Conservation (phyloP, 2,329 filamentous ascomycete genomes). For the Verticillium klebahnii region DNA sequence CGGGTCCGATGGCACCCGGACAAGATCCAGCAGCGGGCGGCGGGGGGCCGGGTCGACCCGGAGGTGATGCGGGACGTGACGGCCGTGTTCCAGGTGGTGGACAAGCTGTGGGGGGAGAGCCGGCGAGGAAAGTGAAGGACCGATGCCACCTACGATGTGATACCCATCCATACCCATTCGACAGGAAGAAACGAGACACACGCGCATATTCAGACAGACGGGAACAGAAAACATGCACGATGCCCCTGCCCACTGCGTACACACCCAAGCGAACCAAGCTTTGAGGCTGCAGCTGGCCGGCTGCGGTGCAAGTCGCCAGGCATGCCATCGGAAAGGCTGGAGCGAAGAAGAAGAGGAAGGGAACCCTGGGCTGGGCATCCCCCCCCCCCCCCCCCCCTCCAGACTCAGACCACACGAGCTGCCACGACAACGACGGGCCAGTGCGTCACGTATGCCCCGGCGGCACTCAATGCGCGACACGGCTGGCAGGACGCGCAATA, state of each 20-base stretch:
- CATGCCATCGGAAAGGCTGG: not conserved
- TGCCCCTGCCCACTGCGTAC: not conserved
- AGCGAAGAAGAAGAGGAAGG: not conserved
- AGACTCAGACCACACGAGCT: not conserved
- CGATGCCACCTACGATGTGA: not conserved
- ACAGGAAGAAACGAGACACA: too few relatives aligned
- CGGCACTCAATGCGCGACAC: too few relatives aligned
- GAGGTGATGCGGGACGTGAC: conserved; percentile 75
- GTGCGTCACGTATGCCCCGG: too few relatives aligned
- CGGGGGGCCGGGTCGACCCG: conserved; percentile 64
- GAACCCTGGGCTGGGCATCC: not conserved
- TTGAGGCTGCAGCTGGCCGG: not conserved
- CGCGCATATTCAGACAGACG: not conserved
- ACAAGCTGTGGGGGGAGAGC: conserved; percentile 70
- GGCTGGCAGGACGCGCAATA: too few relatives aligned
- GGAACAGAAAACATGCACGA: not conserved
- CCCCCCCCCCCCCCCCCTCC: not conserved
- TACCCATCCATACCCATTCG: not conserved
- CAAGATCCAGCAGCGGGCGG: conserved; percentile 86
- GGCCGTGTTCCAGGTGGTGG: conserved; percentile 85
- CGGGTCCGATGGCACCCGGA: conserved; percentile 95
- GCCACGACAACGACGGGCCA: not conserved
- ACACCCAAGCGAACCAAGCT: not conserved
- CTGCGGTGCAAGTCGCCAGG: not conserved
- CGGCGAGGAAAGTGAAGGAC: conserved; percentile 23